Evolutionary conservation across 345 rosid species (phyloP).

Genomic region (Moricandia arvensis): DNA sequence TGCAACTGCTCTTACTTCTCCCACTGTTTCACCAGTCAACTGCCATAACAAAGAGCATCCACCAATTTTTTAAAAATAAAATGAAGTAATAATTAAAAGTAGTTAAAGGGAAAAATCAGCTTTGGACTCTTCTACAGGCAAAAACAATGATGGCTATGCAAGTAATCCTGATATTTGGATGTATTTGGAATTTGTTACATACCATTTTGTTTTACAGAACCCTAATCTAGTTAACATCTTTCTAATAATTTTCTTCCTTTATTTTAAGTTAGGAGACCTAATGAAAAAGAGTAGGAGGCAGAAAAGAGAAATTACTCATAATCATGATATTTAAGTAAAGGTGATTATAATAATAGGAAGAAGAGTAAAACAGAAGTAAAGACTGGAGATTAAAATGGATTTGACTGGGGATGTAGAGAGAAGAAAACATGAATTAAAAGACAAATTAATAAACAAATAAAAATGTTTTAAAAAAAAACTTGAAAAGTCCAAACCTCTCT

Average conservation of each 20-base stretch:
- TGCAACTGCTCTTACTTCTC: constrained; percentile 99
- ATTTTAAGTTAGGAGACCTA: neutral
- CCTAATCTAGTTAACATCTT: constrained; percentile 26
- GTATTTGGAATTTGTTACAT: constrained; percentile 7
- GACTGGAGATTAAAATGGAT: neutral
- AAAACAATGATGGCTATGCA: constrained; percentile 37
- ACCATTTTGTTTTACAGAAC: constrained; percentile 10
- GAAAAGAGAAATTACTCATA: constrained; percentile 19
- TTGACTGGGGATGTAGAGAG: constrained; percentile 21
- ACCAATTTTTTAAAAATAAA: constrained; percentile 9
- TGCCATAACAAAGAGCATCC: constrained; percentile 37
- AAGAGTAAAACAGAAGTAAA: constrained; percentile 37
- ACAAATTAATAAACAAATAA: constrained; percentile 29
- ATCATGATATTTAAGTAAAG: constrained; percentile 12
- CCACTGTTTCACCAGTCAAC: constrained; percentile 99
- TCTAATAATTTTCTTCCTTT: constrained; percentile 14
- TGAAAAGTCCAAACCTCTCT: constrained; percentile 70
- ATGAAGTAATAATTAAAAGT: constrained; percentile 35
- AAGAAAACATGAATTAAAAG: neutral
- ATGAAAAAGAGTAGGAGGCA: neutral
- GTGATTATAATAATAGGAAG: neutral
- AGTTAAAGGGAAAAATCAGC: constrained; percentile 35
- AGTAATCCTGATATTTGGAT: constrained; percentile 26
- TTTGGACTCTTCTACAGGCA: constrained; percentile 45
- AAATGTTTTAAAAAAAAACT: constrained; percentile 8